Base-by-base conservation (phyloP, 2,329 filamentous ascomycete genomes). In the Periconia sp. region DNA sequence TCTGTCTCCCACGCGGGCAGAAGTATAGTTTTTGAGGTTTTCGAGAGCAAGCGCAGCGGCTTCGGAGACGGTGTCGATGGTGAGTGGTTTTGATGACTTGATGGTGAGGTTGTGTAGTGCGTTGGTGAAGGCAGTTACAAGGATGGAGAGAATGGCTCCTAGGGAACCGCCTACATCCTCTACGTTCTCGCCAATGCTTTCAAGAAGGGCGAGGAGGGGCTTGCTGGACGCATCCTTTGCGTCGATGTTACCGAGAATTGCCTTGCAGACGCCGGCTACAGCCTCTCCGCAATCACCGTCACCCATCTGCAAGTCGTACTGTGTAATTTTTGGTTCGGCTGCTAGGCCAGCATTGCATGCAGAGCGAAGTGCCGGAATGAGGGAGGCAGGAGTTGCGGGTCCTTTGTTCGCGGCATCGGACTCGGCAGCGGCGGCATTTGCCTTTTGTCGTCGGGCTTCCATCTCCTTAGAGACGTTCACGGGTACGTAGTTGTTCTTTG, bases 271-370 rank as follows among this genome's bases (percentile, higher is more conserved):
- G 83, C 51, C 89, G 83, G 33, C 66, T 1, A 77, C 73, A 18
- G 75, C 74, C 59, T 87, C 81, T 25, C 91, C 91, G 63, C 91
- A 96, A 72, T 96, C 91, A 33, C 91, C 91, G 63, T 96, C 91
- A 37, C 91, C 91, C 43, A 95, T 90, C 17, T 94, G 82, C 0
- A 89, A 91, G 61, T 89, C 86, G 68, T 80, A 88, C 46, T 77
- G 78, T 10, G 86, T 88, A 38, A 88, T 78, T 22, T 79, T 77
- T 7, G 83, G 78, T 58, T 89, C 86, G 3, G 83, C 81, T 7
- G 71, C 71, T 32, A 85, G 71, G 2, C 83, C 74, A 2, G 71
- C 70, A 12, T 69, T 64, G 58, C 74, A 77, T 18, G 73, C 75
- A 40, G 52, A 65, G 4, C 66, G 59, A 1, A 78, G 56, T 0